Evolutionary conservation across 2,329 filamentous ascomycete genomes (phyloP).

Genomic region (Aureobasidium sp.): DNA sequence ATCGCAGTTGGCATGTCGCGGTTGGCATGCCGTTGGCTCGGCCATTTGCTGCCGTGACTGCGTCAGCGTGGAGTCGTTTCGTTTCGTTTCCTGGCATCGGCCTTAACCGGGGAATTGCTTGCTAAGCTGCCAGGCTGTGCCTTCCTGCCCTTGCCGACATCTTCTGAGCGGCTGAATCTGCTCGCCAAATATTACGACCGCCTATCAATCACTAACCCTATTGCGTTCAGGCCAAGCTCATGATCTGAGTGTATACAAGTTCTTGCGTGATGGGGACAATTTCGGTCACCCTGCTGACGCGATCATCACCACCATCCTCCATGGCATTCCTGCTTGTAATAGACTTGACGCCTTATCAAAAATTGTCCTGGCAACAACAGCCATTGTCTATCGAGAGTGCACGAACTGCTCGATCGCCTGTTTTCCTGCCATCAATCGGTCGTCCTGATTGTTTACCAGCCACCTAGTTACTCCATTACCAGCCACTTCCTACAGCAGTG

Average conservation of each 20-base stretch:
- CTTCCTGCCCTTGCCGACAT: neutral
- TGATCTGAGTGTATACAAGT: neutral
- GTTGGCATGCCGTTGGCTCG: neutral
- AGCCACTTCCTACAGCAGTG: neutral
- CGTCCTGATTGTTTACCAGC: neutral
- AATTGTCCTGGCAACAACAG: slow-evolving; percentile 1
- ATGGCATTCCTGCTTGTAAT: neutral
- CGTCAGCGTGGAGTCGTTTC: slow-evolving; percentile 13
- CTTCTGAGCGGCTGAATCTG: neutral
- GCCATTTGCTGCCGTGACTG: neutral
- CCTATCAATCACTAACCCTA: neutral
- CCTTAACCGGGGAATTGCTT: neutral
- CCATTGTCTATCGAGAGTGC: neutral
- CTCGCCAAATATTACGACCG: neutral
- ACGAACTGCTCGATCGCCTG: neutral
- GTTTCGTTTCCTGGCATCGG: slow-evolving; percentile 3
- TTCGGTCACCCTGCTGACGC: neutral
- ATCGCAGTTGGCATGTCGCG: neutral
- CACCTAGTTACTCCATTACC: neutral
- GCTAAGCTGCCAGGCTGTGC: neutral
- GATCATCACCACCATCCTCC: neutral
- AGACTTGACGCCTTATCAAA: neutral
- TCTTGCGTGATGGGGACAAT: neutral
- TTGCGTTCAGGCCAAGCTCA: neutral
- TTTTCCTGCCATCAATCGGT: neutral